phyloP scores from a whole-genome alignment of 208 protist genomes.

The Acanthamoeba lenticulata region DNA sequence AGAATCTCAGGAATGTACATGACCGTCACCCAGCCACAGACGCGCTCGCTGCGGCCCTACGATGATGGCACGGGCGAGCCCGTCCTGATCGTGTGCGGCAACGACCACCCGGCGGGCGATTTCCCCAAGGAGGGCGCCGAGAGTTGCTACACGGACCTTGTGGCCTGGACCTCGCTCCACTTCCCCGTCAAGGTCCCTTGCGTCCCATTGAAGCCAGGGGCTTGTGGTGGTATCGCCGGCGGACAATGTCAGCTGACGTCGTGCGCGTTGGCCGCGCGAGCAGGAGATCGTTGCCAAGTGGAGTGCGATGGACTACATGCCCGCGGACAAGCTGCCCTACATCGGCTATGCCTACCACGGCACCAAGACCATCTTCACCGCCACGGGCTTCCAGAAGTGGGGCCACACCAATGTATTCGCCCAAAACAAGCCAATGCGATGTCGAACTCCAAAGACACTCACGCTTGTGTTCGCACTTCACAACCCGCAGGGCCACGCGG shows the following conservation, averaged over 20 bases:
- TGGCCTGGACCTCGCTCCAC: not conserved
- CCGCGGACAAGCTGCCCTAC: slow-evolving; percentile 32
- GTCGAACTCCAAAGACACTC: too few species aligned
- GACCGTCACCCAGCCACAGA: not conserved
- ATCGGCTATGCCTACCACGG: slow-evolving; percentile 14
- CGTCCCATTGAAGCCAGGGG: not conserved
- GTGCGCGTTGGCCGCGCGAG: too few species aligned
- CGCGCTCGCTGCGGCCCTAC: not conserved
- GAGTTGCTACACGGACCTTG: not conserved
- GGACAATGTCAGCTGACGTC: too few species aligned
- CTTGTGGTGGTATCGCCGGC: too few species aligned
- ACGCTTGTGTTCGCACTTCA: not conserved
- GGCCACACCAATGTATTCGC: not conserved
- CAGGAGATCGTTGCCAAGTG: slow-evolving; percentile 6
- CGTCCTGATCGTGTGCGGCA: not conserved
- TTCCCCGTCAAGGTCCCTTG: not conserved
- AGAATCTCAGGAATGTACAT: slow-evolving; percentile 58
- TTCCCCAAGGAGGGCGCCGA: slow-evolving; percentile 36
- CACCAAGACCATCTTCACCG: slow-evolving; percentile 24
- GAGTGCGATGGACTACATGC: slow-evolving; percentile 42
- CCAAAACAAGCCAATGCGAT: not conserved
- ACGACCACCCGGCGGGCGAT: slow-evolving; percentile 11
- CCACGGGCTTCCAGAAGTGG: slow-evolving; percentile 49
- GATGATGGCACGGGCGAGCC: slow-evolving; percentile 24
- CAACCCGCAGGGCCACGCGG: not conserved